phyloP scores from a whole-genome alignment of 257 asterid genomes.

The Paraleonurus japonicus region DNA sequence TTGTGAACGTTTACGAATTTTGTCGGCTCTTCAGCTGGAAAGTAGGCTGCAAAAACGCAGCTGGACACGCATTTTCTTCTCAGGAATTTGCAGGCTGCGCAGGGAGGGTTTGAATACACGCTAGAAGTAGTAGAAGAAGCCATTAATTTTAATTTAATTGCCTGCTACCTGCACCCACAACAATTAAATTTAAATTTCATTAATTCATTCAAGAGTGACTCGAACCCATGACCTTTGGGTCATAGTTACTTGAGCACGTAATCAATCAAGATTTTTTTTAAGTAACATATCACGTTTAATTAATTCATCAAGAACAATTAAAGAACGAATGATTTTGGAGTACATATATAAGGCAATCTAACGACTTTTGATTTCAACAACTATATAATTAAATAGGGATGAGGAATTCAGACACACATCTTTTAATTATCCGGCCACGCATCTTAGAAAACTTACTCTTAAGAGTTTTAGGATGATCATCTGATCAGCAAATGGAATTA shows the following conservation, averaged over 20 bases:
- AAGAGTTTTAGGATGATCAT: too few relatives aligned
- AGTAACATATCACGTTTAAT: too few relatives aligned
- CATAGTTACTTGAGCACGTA: too few relatives aligned
- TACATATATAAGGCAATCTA: too few relatives aligned
- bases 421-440: neutral
- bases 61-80: conserved; percentile 66
- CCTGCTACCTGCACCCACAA: neutral
- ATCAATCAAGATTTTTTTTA: too few relatives aligned
- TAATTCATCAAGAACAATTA: too few relatives aligned
- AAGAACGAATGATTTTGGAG: too few relatives aligned
- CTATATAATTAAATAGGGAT: neutral
- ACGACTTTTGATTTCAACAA: neutral
- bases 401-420: neutral
- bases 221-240: too few relatives aligned
- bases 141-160: conserved; percentile 29
- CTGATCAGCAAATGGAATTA: too few relatives aligned
- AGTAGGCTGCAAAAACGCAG: conserved; percentile 64
- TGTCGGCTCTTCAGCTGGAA: conserved; percentile 78
- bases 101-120: conserved; percentile 62
- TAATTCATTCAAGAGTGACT: too few relatives aligned
- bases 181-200: too few relatives aligned
- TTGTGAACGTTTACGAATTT: conserved; percentile 71
- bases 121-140: conserved; percentile 40
- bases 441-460: too few relatives aligned
- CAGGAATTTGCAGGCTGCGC: conserved; percentile 88